Evolutionary conservation across 768 basidiomycete species (phyloP).

Genomic region (Boletus sp.): DNA sequence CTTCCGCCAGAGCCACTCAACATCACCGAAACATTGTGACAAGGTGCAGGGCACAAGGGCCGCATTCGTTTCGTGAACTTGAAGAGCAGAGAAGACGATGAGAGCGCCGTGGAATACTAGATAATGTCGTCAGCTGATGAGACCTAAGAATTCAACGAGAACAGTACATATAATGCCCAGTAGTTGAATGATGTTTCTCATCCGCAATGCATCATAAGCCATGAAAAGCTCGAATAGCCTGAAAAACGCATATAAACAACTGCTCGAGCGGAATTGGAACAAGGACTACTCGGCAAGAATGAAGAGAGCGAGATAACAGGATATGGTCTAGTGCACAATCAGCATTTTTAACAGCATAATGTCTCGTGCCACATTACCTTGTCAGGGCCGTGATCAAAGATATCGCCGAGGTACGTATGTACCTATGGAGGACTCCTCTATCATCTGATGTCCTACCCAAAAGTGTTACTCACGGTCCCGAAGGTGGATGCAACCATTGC

Average conservation of each 20-base stretch:
- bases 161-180: conserved; percentile 65
- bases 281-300: conserved; percentile 70
- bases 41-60: conserved; percentile 46
- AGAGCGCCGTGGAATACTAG: conserved; percentile 72
- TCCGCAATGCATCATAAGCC: conserved; percentile 77
- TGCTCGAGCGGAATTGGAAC: neutral
- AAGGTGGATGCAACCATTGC: conserved; percentile 75
- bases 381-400: conserved; percentile 37
- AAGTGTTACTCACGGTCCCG: conserved; percentile 46
- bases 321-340: conserved; percentile 54
- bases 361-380: conserved; percentile 41
- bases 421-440: conserved; percentile 41
- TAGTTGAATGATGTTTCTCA: conserved; percentile 78
- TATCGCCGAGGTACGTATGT: conserved; percentile 31
- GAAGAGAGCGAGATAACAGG: conserved; percentile 84
- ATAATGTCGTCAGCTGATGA: conserved; percentile 4
- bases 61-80: conserved; percentile 69
- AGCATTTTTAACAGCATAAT: conserved; percentile 1
- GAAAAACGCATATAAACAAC: conserved; percentile 4
- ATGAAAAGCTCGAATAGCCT: conserved; percentile 80
- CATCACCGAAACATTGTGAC: conserved; percentile 46
- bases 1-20: conserved; percentile 54
- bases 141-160: neutral
- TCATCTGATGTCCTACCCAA: neutral
- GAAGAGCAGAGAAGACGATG: conserved; percentile 70